Evolutionary conservation across 208 protist genomes (phyloP), one percentile per base, ranked within the genome.

Genomic region (Phytomonas sp.): DNA sequence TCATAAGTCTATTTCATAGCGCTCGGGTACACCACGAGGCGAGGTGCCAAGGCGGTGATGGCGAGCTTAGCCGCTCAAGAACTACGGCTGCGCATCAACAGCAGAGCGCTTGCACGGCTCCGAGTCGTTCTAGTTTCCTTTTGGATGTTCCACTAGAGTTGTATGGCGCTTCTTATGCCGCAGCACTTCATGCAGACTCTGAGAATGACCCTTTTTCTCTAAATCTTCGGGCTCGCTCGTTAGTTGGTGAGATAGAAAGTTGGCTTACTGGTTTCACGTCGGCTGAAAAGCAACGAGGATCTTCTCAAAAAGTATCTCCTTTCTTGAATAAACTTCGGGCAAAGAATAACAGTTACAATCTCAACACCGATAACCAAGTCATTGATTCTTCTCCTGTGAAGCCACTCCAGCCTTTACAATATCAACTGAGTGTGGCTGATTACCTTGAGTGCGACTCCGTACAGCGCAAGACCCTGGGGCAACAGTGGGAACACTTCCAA

Each of bases 121-220:
- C 70, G 5, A 33, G 42, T 31, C 32, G 63, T 2, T 62, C 45
- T 26, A 59, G 66, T 33, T 65, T 66, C 33, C 74, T 84, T 40
- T 60, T 30, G 0, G 69, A 66, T 0, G 79, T 74, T 0, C 73
- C 78, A 19, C 31, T 84, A 0, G 60, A 74, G 19, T 60, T 80
- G 42, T 82, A 77, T 60, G 82, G 82, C n/a, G 78, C 78, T n/a
- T 74, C 63, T 61, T 87, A 84, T 77, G 82, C 82, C 29, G 40
- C 63, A 14, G 78, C 45, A 23, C 33, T 19, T 12, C 56, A 16
- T 12, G 23, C 63, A 8, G 56, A 29, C 23, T 12, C 64, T 45
- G 16, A 12, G 19, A 30, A 59, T 31, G 81, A 87, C 65, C 76
- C 74, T 60, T 87, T 78, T 68, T 66, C 73, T 7, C 34, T 87